Base-by-base conservation (phyloP, 2,329 filamentous ascomycete species). In the Diaporthe batatas region DNA sequence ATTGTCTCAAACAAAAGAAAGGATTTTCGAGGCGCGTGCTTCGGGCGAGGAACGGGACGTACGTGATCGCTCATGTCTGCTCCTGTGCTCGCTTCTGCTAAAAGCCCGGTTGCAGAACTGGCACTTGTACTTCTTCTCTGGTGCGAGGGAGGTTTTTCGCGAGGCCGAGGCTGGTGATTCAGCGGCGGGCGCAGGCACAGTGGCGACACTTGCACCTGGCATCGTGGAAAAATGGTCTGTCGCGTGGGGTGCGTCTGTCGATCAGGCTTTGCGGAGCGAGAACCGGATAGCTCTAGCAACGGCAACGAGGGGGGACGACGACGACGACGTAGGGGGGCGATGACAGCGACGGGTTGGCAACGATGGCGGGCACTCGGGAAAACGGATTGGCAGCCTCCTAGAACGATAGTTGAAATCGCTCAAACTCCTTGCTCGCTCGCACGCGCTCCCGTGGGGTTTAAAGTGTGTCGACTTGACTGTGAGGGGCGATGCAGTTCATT, bases 41-140 rank as follows among this genome's bases (percentile, higher is more conserved):
- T 7, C 16, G 64, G 65, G 72, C 44, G 51, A 65, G 65, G 65
- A 47, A 49, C 68, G 55, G 54, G 54, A 96, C 96, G 88, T 96
- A 98, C 96, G 96, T 83, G 95, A 98, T 86, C 96, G 91, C 86
- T 99, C 96, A 85, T 99, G 96, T 84, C 96, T 90, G 85, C 95
- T 98, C 79, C 96, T 91, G 84, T 99, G 96, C 85, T 99, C 96
- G 83, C 95, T 98, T 83, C 96, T 90, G 86, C 95, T 98, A 84
- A 99, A 99, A 76, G 96, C 96, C 84, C 96, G 91, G 85, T 95
- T 95, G 87, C 96, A 98, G 85, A 98, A 98, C 88, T 98, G 95
- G 87, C 96, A 99, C 84, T 98, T 98, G 91, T 99, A 99, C 86
- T 98, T 98, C 88, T 97, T 96, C 87, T 98, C 96, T 72, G 95